Conservation (phyloP, 1,284 basidiomycete genomes). For the Papiliotrema terrestris region DNA sequence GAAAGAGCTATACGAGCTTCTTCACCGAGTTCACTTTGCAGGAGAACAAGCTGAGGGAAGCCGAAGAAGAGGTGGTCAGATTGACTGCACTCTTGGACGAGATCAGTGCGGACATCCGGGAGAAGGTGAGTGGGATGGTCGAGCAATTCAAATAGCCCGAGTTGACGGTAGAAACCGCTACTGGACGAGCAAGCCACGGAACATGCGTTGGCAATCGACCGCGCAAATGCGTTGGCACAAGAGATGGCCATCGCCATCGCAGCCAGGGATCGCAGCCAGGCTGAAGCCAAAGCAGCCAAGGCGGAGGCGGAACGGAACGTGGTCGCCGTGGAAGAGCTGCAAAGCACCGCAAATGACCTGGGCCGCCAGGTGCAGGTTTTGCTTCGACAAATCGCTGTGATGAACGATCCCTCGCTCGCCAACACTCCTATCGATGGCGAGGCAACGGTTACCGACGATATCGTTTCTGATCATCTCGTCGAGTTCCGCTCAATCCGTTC, state of each 20-base stretch:
- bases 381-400: conserved; percentile 71
- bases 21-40: conserved; percentile 78
- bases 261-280: conserved; percentile 56
- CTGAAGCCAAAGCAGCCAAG: conserved; percentile 50
- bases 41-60: conserved; percentile 73
- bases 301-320: conserved; percentile 62
- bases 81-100: conserved; percentile 65
- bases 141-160: neutral
- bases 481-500: conserved; percentile 76
- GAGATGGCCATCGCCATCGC: conserved; percentile 68
- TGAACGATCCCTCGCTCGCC: conserved; percentile 73
- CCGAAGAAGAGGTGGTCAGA: conserved; percentile 72
- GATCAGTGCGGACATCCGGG: conserved; percentile 67
- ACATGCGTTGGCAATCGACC: conserved; percentile 71
- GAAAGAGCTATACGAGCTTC: conserved; percentile 61
- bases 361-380: conserved; percentile 79
- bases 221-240: conserved; percentile 71
- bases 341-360: conserved; percentile 77
- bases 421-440: conserved; percentile 64
- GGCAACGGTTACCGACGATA: conserved; percentile 55
- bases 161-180: conserved; percentile 68
- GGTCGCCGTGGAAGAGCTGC: conserved; percentile 68
- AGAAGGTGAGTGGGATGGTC: conserved; percentile 60
- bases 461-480: conserved; percentile 87
- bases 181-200: conserved; percentile 80